Evolutionary conservation across 2,329 filamentous ascomycete species (phyloP).

Genomic region (Pestalotiopsis sp.): DNA sequence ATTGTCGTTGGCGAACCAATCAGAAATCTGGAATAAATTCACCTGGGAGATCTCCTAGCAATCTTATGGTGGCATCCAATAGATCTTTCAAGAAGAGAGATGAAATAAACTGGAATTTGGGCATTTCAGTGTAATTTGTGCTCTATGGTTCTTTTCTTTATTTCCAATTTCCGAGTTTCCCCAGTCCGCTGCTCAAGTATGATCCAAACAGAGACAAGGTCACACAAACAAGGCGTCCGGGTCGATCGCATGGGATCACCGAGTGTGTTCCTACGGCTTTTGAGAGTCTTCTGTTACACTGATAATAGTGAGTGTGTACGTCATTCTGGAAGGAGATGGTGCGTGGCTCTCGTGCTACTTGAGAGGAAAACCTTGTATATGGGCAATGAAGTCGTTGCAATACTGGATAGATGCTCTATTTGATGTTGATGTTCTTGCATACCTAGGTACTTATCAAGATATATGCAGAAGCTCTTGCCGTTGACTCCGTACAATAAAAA

Average conservation of each 20-base stretch:
- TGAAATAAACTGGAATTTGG: background rate
- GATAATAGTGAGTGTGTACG: background rate
- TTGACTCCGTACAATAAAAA: no score
- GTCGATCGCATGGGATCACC: background rate
- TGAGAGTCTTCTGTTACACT: background rate
- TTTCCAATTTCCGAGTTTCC: background rate
- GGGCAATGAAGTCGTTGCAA: no score
- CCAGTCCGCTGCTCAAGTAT: background rate
- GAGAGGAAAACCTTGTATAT: no score
- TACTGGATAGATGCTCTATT: no score
- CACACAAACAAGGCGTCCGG: background rate
- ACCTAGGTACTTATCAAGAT: no score
- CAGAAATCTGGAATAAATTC: conserved; percentile 22
- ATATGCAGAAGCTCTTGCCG: no score
- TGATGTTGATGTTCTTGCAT: no score
- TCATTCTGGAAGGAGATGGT: no score
- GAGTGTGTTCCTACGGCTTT: background rate
- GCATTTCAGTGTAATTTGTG: background rate
- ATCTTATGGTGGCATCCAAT: background rate
- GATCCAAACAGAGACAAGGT: background rate
- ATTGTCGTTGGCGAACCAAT: conserved; percentile 21
- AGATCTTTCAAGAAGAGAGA: background rate
- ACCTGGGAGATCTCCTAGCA: background rate
- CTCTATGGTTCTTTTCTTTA: background rate
- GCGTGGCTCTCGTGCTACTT: no score